Conservation (phyloP, 2,329 filamentous ascomycete species). For the Colletotrichum eleusines region DNA sequence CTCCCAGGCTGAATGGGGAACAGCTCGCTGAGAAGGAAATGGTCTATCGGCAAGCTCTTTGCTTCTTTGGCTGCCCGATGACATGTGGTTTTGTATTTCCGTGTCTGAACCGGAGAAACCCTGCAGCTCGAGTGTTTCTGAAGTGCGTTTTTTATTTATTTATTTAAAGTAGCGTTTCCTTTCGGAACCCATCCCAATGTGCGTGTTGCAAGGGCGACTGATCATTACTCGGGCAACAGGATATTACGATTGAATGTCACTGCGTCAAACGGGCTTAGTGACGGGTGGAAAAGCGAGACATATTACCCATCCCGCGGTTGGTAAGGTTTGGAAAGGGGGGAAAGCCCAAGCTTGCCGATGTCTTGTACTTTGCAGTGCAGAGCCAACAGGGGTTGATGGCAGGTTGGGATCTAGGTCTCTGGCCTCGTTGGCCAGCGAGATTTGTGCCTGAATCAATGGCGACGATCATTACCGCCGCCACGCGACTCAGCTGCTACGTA, state of each 20-base stretch:
- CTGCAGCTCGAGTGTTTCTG: background rate
- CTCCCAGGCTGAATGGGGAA: background rate
- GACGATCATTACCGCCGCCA: conserved; percentile 18
- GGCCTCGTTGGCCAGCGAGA: background rate
- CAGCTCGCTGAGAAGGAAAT: conserved; percentile 24
- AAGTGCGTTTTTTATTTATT: background rate
- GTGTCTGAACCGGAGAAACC: conserved; percentile 1
- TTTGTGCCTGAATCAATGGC: conserved; percentile 12
- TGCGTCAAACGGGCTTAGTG: conserved; percentile 9
- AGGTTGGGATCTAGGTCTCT: conserved; percentile 17
- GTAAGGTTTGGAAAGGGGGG: conserved; percentile 7
- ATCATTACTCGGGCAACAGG: conserved; percentile 19
- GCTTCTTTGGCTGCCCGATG: background rate
- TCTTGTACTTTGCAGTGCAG: conserved; percentile 7
- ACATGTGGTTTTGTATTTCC: background rate
- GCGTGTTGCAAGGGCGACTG: conserved; percentile 12
- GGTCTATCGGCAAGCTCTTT: background rate
- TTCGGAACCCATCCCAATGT: conserved; percentile 22
- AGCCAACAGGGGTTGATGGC: conserved; percentile 9
- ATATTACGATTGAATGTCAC: conserved; percentile 18
- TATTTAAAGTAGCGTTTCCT: conserved; percentile 1
- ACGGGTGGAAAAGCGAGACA: conserved; percentile 10
- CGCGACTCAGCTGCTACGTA: conserved; percentile 23
- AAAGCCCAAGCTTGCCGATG: conserved; percentile 11
- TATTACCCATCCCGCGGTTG: conserved; percentile 1